Conservation (phyloP, 2,329 filamentous ascomycete species). For the Diaporthe velutina region DNA sequence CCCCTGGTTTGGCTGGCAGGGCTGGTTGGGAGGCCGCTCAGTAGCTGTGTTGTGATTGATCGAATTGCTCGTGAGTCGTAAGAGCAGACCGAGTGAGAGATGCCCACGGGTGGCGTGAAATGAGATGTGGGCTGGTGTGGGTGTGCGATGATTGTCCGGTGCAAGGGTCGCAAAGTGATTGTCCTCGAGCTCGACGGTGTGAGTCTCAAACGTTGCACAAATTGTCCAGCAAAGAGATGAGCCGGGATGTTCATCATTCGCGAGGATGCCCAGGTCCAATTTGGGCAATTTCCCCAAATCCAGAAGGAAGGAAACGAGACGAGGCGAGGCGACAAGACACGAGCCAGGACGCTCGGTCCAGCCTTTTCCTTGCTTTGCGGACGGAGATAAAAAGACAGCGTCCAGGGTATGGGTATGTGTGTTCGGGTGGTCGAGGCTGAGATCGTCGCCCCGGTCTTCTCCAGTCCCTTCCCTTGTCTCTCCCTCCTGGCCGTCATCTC, state of each 20-base stretch:
- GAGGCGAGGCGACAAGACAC: constrained; percentile 16
- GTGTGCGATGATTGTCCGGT: constrained; percentile 12
- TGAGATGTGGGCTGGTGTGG: constrained; percentile 29
- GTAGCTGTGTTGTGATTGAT: constrained; percentile 12
- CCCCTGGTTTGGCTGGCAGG: neutral
- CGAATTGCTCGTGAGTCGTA: neutral
- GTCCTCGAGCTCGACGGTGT: constrained; percentile 10
- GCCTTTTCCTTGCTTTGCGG: constrained; percentile 30
- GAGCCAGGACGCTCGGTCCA: constrained; percentile 34
- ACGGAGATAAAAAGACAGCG: constrained; percentile 28
- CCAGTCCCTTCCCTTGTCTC: neutral
- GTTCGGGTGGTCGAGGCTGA: constrained; percentile 30
- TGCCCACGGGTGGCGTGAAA: constrained; percentile 18
- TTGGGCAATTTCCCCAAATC: constrained; percentile 32
- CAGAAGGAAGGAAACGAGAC: constrained; percentile 26
- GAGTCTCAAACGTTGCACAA: constrained; percentile 19
- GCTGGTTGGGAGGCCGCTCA: constrained; percentile 24
- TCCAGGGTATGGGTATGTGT: constrained; percentile 15
- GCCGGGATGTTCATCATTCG: constrained; percentile 30
- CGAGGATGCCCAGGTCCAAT: constrained; percentile 23
- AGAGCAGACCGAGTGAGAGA: neutral
- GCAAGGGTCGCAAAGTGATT: constrained; percentile 20
- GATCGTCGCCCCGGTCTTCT: constrained; percentile 23
- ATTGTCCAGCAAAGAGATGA: constrained; percentile 15
- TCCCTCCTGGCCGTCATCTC: neutral